phyloP scores from a whole-genome alignment of 2,329 filamentous ascomycete genomes.

The Huntiella bhutanensis region DNA sequence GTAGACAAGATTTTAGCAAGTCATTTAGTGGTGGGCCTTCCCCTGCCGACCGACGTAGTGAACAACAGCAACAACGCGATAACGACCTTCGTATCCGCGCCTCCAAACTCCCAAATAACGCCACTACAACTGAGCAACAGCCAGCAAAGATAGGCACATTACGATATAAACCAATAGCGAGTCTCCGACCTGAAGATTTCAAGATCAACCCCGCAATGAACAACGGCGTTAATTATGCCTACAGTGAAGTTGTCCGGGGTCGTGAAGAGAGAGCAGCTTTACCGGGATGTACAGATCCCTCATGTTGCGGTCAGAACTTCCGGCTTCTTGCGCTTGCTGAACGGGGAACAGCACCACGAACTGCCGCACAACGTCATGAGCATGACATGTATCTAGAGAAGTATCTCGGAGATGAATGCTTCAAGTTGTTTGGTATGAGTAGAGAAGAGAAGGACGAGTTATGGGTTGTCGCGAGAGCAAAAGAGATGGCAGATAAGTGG shows the following conservation, averaged over 20 bases:
- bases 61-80: neutral
- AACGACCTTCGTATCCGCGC: neutral
- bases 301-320: slow-evolving; percentile 61
- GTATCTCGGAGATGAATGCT: slow-evolving; percentile 38
- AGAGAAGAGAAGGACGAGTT: slow-evolving; percentile 42
- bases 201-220: slow-evolving; percentile 61
- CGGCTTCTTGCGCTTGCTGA: slow-evolving; percentile 41
- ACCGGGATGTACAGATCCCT: slow-evolving; percentile 52
- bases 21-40: slow-evolving; percentile 6
- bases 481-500: slow-evolving; percentile 51
- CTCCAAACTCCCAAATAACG: neutral
- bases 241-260: slow-evolving; percentile 52
- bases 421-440: slow-evolving; percentile 38
- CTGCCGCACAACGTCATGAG: slow-evolving; percentile 19
- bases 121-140: neutral
- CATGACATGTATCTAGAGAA: slow-evolving; percentile 34
- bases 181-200: slow-evolving; percentile 53
- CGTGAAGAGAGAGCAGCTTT: slow-evolving; percentile 51
- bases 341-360: slow-evolving; percentile 23
- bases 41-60: neutral
- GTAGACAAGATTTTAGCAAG: neutral
- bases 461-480: slow-evolving; percentile 57
- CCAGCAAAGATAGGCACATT: slow-evolving; percentile 1
- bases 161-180: slow-evolving; percentile 18
- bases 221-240: slow-evolving; percentile 53